These are phyloP conservation scores for Mycena chlorophos DNA, from an alignment of 768 basidiomycete species.

Conservation along the genomic window DNA sequence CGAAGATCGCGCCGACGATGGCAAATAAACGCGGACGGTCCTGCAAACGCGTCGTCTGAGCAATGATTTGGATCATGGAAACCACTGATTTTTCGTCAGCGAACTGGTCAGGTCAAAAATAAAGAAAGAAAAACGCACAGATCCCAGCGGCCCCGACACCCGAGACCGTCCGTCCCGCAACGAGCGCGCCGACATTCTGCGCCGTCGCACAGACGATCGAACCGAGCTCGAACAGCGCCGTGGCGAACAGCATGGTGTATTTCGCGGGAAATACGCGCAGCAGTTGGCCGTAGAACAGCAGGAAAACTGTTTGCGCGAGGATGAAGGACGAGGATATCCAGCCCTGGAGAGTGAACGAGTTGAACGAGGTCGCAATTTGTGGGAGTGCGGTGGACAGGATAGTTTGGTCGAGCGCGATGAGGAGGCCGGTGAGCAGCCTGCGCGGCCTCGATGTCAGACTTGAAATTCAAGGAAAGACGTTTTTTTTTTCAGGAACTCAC, in stretches of 20 bases:
- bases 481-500: too few species aligned
- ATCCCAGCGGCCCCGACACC: neutral
- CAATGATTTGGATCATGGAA: neutral
- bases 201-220: conserved; percentile 38
- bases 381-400: too few species aligned
- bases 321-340: conserved; percentile 26
- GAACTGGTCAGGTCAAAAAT: too few species aligned
- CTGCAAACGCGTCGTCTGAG: conserved; percentile 25
- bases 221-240: conserved; percentile 42
- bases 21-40: conserved; percentile 25
- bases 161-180: conserved; percentile 33
- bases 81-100: too few species aligned
- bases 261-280: neutral
- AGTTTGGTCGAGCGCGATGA: too few species aligned
- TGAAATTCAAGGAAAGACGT: too few species aligned
- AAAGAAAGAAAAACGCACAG: too few species aligned
- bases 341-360: too few species aligned
- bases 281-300: neutral
- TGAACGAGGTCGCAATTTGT: too few species aligned
- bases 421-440: too few species aligned
- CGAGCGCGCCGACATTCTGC: conserved; percentile 26
- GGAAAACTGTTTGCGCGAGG: conserved; percentile 25
- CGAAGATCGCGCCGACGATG: conserved; percentile 25
- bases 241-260: neutral
- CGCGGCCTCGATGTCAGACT: too few species aligned